These are phyloP conservation scores for Chrysanthemum lavandulifolium DNA, from an alignment of 129 eudicot species.

Conservation along the genomic window DNA sequence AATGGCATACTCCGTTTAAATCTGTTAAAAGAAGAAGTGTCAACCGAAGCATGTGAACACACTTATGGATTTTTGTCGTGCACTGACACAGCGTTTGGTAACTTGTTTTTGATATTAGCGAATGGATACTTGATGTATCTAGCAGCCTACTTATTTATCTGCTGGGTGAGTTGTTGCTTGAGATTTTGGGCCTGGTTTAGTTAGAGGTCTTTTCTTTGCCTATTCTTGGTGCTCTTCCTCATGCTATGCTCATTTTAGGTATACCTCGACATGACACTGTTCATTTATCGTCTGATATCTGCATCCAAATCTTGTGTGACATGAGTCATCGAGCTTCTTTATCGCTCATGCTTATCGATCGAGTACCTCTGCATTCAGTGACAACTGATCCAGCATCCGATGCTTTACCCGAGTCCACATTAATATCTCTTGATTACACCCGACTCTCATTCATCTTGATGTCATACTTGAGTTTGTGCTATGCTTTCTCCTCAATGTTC, in stretches of 20 bases:
- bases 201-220: slow-evolving; percentile 85
- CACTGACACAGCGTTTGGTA: slow-evolving; percentile 58
- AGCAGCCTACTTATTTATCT: slow-evolving; percentile 73
- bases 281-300: too few relatives aligned
- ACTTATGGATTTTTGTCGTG: slow-evolving; percentile 80
- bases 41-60: slow-evolving; percentile 56
- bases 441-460: too few relatives aligned
- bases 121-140: slow-evolving; percentile 76
- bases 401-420: too few relatives aligned
- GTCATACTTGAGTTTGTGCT: too few relatives aligned
- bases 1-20: slow-evolving; percentile 28
- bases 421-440: too few relatives aligned
- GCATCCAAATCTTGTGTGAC: too few relatives aligned
- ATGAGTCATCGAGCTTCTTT: too few relatives aligned
- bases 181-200: slow-evolving; percentile 73
- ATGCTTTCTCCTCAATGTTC: too few relatives aligned
- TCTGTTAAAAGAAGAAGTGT: slow-evolving; percentile 31
- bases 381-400: too few relatives aligned
- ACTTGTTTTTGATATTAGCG: slow-evolving; percentile 55
- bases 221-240: slow-evolving; percentile 80
- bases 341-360: too few relatives aligned
- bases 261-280: not conserved
- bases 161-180: slow-evolving; percentile 72
- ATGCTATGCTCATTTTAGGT: slow-evolving; percentile 86
- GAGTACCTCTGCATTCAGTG: too few relatives aligned